Evolutionary conservation across 2,329 filamentous ascomycete species (phyloP).

Genomic region (Alternaria incomplexa): DNA sequence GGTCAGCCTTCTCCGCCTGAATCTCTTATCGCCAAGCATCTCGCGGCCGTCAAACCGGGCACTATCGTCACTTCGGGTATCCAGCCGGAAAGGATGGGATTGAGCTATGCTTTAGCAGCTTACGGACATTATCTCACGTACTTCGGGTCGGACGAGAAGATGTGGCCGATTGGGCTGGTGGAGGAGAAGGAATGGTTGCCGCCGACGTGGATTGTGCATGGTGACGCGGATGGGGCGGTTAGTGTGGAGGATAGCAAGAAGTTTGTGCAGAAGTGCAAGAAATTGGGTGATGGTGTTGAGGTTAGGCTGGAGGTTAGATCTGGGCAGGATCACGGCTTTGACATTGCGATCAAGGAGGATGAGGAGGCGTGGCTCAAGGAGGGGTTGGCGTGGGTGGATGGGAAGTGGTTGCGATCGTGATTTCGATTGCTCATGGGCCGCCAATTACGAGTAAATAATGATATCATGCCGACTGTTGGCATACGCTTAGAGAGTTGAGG

Average conservation of each 20-base stretch:
- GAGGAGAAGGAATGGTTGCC: slow-evolving; percentile 32
- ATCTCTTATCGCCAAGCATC: slow-evolving; percentile 28
- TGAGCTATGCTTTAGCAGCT: slow-evolving; percentile 25
- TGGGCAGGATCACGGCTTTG: slow-evolving; percentile 43
- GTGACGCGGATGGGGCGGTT: slow-evolving; percentile 36
- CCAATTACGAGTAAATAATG: too few relatives aligned
- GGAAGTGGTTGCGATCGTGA: slow-evolving; percentile 25
- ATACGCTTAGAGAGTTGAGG: too few relatives aligned
- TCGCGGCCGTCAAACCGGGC: slow-evolving; percentile 24
- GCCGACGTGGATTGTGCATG: slow-evolving; percentile 43
- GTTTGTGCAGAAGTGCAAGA: slow-evolving; percentile 34
- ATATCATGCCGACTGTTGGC: too few relatives aligned
- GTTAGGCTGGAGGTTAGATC: slow-evolving; percentile 25
- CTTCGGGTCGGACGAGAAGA: slow-evolving; percentile 30
- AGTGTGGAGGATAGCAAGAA: slow-evolving; percentile 28
- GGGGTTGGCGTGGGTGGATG: slow-evolving; percentile 33
- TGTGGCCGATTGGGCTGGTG: slow-evolving; percentile 36
- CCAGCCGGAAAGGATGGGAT: slow-evolving; percentile 22
- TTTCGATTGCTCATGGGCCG: too few relatives aligned
- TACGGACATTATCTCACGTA: slow-evolving; percentile 33
- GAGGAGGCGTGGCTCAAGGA: slow-evolving; percentile 40
- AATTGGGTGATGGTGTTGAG: slow-evolving; percentile 17
- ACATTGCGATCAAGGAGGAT: slow-evolving; percentile 29
- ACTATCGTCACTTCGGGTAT: slow-evolving; percentile 23
- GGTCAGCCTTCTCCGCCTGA: slow-evolving; percentile 12